Base-by-base conservation (phyloP, 1,284 basidiomycete species). In the Schizopora paradoxa region DNA sequence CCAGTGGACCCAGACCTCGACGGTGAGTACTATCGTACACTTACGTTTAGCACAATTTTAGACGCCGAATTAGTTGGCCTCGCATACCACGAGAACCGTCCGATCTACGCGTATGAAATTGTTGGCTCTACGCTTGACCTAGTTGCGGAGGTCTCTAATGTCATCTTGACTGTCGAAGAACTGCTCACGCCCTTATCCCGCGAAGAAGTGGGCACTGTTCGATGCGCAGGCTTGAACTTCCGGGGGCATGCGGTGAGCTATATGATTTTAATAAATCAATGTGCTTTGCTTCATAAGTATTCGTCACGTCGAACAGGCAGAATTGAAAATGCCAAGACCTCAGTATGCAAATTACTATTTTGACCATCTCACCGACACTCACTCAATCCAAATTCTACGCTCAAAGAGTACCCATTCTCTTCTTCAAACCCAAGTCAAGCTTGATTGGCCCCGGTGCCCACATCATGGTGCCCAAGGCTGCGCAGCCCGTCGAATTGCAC, bases 151-250 rank as follows among this genome's bases (percentile, higher is more conserved):
- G 72, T 88, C 29, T 79, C 82, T 5, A 68, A 68, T 45, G 77
- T 68, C 7, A 60, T 82, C 0, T 64, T 86, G 35, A 87, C 84
- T 1, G 85, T 90, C 38, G 74, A 78, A 56, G 67, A 74, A 29
- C 74, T 92, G 18, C 73, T 92, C 13, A 65, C 79, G 1, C 89
- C 89, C 4, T 70, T 91, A 23, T 70, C 79, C 2, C 68, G 75
- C 45, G 72, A 82, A 51, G 69, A 86, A 57, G 67, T 86, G 53
- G 76, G 74, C 48, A 63, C 82, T 4, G 86, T 90, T 38, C 75
- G 89, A 10, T 89, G 86, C 58, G 66, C 91, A 11, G 89, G 88
- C 0, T 66, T 90, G 32, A 91, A 91, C 61, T 91, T 90, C 58
- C 73, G 74, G 16, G 83, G 87, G 48, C 85, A 89, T 63, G 86